Evolutionary conservation across 2,329 filamentous ascomycete genomes (phyloP), one percentile per base, ranked within the genome.

Genomic region (Colletotrichum zoysiae): DNA sequence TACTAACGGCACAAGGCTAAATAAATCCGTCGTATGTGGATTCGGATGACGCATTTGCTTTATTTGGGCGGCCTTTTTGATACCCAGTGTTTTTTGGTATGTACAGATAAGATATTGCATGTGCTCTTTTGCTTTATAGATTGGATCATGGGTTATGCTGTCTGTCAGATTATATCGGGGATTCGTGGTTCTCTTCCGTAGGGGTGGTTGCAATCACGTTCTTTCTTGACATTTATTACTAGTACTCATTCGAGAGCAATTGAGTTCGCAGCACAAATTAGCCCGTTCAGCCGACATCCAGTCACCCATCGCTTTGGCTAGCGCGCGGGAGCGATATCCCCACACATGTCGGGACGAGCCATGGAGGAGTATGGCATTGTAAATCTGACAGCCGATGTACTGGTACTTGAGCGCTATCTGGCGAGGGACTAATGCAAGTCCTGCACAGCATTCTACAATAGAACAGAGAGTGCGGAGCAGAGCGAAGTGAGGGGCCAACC

Each of bases 341-440:
- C 53, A 51, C 66, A 58, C 60, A 38, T 18, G 42, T 26, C 66
- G 61, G 62, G 61, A 70, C 55, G 67, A 70, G 61, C 67, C 61
- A 58, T 53, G 61, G 42, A 51, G 42, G 51, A 40, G 48, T 42
- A 35, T 30, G 50, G 14, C 18, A 33, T 55, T 11, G 50, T 42
- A 11, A 18, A 44, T 64, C 35, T 33, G 50, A 55, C 61, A 64
- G 61, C 14, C 12, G 26, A 71, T 44, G 64, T 67, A 67, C 35
- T 57, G 68, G 58, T 71, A 71, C 69, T 57, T 66, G 2, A 35
- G 44, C 48, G 50, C 70, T 70, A 72, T 70, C 67, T 40, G 8
- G 42, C 55, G 20, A 38, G n/a, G 44, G 51, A 44, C 64, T 67
- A 50, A 67, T 70, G 67, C 63, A 67, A 26, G 23, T 18, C n/a